These are phyloP conservation scores for Raphanus sativus DNA, from an alignment of 345 rosid genomes.

Conservation along the genomic window DNA sequence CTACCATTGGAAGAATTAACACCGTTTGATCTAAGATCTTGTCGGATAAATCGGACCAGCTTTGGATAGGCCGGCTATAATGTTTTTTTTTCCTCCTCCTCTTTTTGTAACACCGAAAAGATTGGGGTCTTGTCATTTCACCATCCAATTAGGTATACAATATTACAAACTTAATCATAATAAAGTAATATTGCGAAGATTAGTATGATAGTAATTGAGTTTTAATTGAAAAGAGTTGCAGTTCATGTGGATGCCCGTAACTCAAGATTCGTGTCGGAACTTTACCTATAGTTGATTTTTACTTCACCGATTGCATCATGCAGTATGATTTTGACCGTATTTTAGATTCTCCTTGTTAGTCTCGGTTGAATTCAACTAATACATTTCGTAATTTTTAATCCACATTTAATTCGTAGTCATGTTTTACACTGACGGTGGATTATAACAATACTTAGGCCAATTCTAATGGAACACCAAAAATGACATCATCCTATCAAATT, in stretches of 20 bases:
- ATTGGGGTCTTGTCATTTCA: slow-evolving; percentile 23
- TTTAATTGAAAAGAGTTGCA: neutral
- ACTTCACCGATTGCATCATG: neutral
- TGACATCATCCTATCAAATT: too few species aligned
- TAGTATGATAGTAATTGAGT: neutral
- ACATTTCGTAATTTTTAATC: slow-evolving; percentile 20
- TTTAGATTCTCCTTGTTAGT: slow-evolving; percentile 6
- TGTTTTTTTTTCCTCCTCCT: slow-evolving; percentile 25
- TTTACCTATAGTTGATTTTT: neutral
- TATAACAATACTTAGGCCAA: neutral
- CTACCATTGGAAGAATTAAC: neutral
- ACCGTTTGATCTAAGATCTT: neutral
- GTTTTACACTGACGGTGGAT: slow-evolving; percentile 10
- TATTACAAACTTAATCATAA: neutral
- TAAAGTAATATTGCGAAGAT: neutral
- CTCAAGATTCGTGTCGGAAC: slow-evolving; percentile 33
- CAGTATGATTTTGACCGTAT: slow-evolving; percentile 1
- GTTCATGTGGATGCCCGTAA: slow-evolving; percentile 30
- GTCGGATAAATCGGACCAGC: neutral
- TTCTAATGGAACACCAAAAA: too few species aligned
- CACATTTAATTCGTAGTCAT: slow-evolving; percentile 18
- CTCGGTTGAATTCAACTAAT: neutral
- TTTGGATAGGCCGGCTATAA: slow-evolving; percentile 19
- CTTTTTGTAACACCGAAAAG: slow-evolving; percentile 27
- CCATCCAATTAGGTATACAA: neutral